Percentiles rank a stretch among this genome's conserved stretches.
phyloP scores from a whole-genome alignment of 495 filamentous ascomycete species.

The Penicillium atrosanguineum region DNA sequence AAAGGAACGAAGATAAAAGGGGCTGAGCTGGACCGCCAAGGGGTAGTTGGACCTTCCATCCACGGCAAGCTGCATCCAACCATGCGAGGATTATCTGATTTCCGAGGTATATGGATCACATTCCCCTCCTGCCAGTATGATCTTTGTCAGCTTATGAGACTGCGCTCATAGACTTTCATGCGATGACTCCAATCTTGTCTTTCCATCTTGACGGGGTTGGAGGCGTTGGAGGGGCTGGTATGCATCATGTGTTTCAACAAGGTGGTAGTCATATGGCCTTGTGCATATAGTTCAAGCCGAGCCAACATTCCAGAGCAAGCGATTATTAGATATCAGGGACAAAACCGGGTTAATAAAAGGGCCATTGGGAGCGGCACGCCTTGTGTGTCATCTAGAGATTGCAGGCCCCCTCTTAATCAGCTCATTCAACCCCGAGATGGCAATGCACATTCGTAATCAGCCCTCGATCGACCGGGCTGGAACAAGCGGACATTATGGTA shows the following conservation, averaged over 20 bases:
- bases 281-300: slow-evolving; percentile 8
- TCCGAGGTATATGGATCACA: slow-evolving; percentile 9
- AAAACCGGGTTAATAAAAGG: no score
- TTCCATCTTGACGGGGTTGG: slow-evolving; percentile 14
- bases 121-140: not conserved
- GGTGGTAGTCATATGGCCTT: slow-evolving; percentile 12
- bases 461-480: slow-evolving; percentile 1
- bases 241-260: not conserved
- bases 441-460: slow-evolving; percentile 2
- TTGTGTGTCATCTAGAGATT: not conserved
- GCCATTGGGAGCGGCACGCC: not conserved
- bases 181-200: slow-evolving; percentile 2
- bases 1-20: not conserved
- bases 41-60: slow-evolving; percentile 12
- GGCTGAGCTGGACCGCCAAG: not conserved
- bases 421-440: not conserved
- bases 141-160: slow-evolving; percentile 7
- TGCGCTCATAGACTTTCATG: slow-evolving; percentile 3
- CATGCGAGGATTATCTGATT: slow-evolving; percentile 22
- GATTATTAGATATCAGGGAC: no score
- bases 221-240: no score
- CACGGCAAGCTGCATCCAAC: slow-evolving; percentile 25
- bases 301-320: not conserved
- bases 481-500: slow-evolving; percentile 7
- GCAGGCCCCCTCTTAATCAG: not conserved